These are phyloP conservation scores for Mycena alexandri DNA, from an alignment of 768 basidiomycete species.

Conservation along the genomic window DNA sequence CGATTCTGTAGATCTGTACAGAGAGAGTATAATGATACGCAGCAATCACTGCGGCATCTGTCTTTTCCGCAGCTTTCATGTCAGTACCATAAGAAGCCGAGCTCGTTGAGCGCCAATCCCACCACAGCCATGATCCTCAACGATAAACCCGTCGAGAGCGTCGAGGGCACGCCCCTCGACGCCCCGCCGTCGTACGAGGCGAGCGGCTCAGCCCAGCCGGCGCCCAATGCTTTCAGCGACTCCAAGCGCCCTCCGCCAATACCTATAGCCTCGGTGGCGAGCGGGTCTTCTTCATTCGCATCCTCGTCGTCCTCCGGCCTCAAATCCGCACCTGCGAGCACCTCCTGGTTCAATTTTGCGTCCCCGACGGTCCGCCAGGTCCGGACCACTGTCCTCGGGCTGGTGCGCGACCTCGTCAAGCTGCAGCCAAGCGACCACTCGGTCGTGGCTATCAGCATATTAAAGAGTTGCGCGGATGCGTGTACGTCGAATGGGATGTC, in stretches of 20 bases:
- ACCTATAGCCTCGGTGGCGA: not conserved
- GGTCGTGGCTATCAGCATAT: conserved; percentile 42
- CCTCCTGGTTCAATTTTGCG: conserved; percentile 17
- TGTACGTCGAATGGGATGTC: conserved; percentile 56
- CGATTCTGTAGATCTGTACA: too few relatives aligned
- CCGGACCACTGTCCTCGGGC: conserved; percentile 51
- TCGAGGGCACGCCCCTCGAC: not conserved
- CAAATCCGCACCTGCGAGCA: conserved; percentile 1
- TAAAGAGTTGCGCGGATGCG: conserved; percentile 61
- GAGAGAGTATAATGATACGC: too few relatives aligned
- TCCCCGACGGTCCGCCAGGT: conserved; percentile 47
- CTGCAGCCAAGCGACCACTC: conserved; percentile 32
- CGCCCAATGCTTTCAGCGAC: not conserved
- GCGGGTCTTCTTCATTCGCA: too few relatives aligned
- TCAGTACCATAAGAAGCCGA: not conserved
- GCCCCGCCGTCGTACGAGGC: conserved; percentile 17
- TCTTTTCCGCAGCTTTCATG: not conserved
- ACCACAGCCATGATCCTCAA: conserved; percentile 7
- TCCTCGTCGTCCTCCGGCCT: too few relatives aligned
- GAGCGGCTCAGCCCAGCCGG: not conserved
- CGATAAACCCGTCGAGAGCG: not conserved
- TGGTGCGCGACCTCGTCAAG: conserved; percentile 56
- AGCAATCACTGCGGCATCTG: too few relatives aligned
- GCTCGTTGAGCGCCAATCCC: not conserved
- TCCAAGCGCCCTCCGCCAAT: not conserved